phyloP scores from a whole-genome alignment of 2,329 filamentous ascomycete species.

The Colletotrichum sp. region DNA sequence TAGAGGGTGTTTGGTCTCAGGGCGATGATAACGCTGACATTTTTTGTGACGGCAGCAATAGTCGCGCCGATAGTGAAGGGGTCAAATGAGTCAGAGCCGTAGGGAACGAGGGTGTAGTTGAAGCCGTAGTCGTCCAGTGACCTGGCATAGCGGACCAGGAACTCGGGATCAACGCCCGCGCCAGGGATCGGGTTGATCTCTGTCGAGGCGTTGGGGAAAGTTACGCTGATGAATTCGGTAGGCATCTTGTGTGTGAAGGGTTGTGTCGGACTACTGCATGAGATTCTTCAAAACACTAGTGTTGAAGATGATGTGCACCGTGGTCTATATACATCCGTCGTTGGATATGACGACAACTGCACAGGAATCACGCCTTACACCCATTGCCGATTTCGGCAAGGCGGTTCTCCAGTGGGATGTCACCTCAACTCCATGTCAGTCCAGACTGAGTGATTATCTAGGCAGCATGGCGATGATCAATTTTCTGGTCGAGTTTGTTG shows the following conservation, averaged over 20 bases:
- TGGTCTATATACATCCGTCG: constrained; percentile 13
- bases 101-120: constrained; percentile 67
- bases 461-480: not conserved
- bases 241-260: constrained; percentile 36
- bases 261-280: not conserved
- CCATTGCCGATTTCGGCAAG: constrained; percentile 19
- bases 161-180: constrained; percentile 59
- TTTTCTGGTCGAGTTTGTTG: not conserved
- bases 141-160: constrained; percentile 59
- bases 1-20: constrained; percentile 66
- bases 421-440: not conserved
- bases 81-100: constrained; percentile 59
- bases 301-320: not conserved
- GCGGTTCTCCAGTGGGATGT: constrained; percentile 3
- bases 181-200: constrained; percentile 59
- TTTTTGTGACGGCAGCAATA: constrained; percentile 60
- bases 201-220: constrained; percentile 61
- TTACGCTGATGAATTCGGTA: constrained; percentile 63
- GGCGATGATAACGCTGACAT: constrained; percentile 66
- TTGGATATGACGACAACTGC: constrained; percentile 26
- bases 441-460: not conserved
- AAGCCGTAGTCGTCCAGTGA: constrained; percentile 64
- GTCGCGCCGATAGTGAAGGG: constrained; percentile 65
- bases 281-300: not conserved
- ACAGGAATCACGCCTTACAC: constrained; percentile 28